Percentiles rank a stretch among this genome's conserved stretches.
Conservation (phyloP, 257 asterid species). For the Penstemon newberryi region DNA sequence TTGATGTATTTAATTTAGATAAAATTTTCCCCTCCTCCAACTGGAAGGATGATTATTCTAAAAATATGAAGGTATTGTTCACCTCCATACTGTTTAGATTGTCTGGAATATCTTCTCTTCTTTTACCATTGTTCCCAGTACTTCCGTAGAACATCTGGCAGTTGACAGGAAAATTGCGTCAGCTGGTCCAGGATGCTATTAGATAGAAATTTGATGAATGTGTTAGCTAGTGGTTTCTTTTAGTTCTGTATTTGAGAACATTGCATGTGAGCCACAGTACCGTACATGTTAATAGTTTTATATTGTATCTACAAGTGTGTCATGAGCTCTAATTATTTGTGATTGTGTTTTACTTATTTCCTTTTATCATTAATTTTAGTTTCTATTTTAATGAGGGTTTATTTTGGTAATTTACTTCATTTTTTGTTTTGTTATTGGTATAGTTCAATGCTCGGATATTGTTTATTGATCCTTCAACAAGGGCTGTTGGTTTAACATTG, state of each 20-base stretch:
- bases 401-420: constrained; percentile 19
- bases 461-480: constrained; percentile 87
- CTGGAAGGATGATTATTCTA: constrained; percentile 78
- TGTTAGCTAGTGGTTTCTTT: not conserved
- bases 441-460: constrained; percentile 94
- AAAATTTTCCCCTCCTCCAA: constrained; percentile 66
- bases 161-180: not conserved
- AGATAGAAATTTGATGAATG: constrained; percentile 3
- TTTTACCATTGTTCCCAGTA: not conserved
- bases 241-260: not conserved
- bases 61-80: constrained; percentile 70
- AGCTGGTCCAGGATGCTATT: constrained; percentile 4
- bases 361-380: constrained; percentile 4
- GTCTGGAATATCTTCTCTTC: not conserved
- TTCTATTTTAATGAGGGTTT: constrained; percentile 8
- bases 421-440: constrained; percentile 26
- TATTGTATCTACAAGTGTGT: not conserved
- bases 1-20: constrained; percentile 71
- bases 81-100: constrained; percentile 18
- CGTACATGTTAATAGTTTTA: not conserved
- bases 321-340: not conserved
- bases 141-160: not conserved
- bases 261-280: not conserved
- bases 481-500: constrained; percentile 97
- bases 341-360: not conserved